Evolutionary conservation across 176 grass and related monocot genomes (phyloP).

Genomic region (Carex pumila): DNA sequence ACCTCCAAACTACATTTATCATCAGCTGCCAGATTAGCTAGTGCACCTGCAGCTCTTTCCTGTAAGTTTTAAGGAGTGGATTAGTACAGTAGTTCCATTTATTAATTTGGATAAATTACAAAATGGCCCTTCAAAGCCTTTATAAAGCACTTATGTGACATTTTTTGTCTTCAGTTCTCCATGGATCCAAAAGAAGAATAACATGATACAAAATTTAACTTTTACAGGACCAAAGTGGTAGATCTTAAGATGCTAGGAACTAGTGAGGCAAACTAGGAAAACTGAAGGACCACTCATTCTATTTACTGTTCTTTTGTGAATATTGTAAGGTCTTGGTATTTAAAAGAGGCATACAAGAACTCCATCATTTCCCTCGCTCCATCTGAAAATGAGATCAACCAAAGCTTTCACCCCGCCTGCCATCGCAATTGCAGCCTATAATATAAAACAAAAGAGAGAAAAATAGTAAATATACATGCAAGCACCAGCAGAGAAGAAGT

Average conservation of each 20-base stretch:
- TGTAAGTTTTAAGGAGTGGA: constrained; percentile 19
- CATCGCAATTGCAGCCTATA: constrained; percentile 71
- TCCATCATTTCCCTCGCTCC: constrained; percentile 83
- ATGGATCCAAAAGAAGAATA: not conserved
- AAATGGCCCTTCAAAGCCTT: not conserved
- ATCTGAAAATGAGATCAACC: constrained; percentile 91
- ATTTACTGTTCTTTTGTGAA: not conserved
- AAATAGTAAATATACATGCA: not conserved
- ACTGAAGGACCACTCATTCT: constrained; percentile 14
- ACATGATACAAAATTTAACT: not conserved
- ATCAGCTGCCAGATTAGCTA: constrained; percentile 97
- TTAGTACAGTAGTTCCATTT: not conserved
- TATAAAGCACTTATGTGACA: not conserved
- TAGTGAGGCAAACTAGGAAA: constrained; percentile 9
- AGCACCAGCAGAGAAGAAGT: not conserved
- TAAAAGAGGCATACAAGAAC: constrained; percentile 63
- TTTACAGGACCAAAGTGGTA: not conserved
- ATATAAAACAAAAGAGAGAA: constrained; percentile 11
- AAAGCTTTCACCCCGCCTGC: constrained; percentile 88
- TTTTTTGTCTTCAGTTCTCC: not conserved
- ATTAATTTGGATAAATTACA: not conserved
- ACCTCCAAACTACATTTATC: constrained; percentile 99
- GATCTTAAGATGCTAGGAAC: not conserved
- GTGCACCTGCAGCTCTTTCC: constrained; percentile 95
- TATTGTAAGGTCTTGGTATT: not conserved